These are phyloP conservation scores for Irpex rosettiformis DNA, from an alignment of 1,284 basidiomycete species.

Conservation along the genomic window DNA sequence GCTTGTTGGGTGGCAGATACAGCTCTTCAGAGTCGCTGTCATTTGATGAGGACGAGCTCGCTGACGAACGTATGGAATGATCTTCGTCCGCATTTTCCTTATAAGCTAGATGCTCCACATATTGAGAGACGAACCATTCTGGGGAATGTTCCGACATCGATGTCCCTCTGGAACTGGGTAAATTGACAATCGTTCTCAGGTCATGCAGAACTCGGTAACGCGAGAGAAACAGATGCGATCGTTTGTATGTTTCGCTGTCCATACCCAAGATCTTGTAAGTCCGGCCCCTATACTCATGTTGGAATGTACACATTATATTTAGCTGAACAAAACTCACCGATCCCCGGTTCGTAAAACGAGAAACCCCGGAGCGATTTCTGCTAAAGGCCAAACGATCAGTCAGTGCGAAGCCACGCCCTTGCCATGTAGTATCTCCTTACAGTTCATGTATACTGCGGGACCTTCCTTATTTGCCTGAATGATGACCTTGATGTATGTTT, in stretches of 20 bases:
- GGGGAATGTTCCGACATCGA: slow-evolving; percentile 38
- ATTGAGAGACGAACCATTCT: slow-evolving; percentile 42
- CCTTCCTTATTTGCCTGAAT: slow-evolving; percentile 41
- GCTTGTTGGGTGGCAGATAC: slow-evolving; percentile 10
- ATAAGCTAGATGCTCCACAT: slow-evolving; percentile 29
- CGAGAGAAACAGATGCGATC: slow-evolving; percentile 35
- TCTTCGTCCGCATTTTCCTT: slow-evolving; percentile 20
- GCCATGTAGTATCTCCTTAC: slow-evolving; percentile 28
- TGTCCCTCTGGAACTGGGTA: slow-evolving; percentile 18
- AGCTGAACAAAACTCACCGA: slow-evolving; percentile 3
- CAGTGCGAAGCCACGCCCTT: not conserved
- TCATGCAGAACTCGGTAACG: slow-evolving; percentile 24
- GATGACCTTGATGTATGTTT: slow-evolving; percentile 30
- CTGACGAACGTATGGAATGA: not conserved
- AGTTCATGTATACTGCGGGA: slow-evolving; percentile 39
- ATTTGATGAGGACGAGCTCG: slow-evolving; percentile 8
- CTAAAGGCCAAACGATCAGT: not conserved
- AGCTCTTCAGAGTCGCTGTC: slow-evolving; percentile 26
- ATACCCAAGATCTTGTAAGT: not conserved
- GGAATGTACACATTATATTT: not conserved
- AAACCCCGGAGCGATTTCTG: not conserved
- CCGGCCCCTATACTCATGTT: not conserved
- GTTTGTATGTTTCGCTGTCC: slow-evolving; percentile 3
- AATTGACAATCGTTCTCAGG: slow-evolving; percentile 30
- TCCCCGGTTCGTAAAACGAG: slow-evolving; percentile 7